These are phyloP conservation scores for Neobulgaria alba DNA, from an alignment of 2,329 filamentous ascomycete genomes.

Conservation along the genomic window DNA sequence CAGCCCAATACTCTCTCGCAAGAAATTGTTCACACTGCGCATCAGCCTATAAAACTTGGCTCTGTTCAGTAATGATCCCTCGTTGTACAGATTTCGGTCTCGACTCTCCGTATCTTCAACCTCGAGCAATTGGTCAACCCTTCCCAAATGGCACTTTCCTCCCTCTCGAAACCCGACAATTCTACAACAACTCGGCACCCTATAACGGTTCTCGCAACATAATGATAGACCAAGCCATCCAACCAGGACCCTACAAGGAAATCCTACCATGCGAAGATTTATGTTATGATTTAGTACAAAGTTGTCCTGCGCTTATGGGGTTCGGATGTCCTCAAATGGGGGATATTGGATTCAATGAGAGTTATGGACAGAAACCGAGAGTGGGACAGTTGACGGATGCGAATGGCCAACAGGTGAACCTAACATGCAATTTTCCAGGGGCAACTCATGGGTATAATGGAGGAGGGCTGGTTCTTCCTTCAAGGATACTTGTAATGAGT, in stretches of 20 bases:
- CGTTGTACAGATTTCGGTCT: constrained; percentile 78
- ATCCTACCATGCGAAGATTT: constrained; percentile 80
- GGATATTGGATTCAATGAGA: constrained; percentile 35
- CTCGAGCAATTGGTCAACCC: constrained; percentile 61
- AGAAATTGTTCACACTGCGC: constrained; percentile 69
- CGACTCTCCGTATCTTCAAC: constrained; percentile 39
- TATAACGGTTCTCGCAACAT: constrained; percentile 57
- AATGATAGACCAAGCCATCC: constrained; percentile 61
- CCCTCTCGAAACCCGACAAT: constrained; percentile 30
- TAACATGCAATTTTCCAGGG: constrained; percentile 55
- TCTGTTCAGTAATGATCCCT: constrained; percentile 87
- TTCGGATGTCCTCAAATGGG: constrained; percentile 62
- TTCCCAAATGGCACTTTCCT: constrained; percentile 62
- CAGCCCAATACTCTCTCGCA: constrained; percentile 73
- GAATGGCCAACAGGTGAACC: constrained; percentile 9
- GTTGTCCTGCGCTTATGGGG: constrained; percentile 66
- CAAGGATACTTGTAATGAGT: constrained; percentile 8
- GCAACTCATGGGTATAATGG: constrained; percentile 15
- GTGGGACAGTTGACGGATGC: constrained; percentile 25
- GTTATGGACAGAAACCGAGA: constrained; percentile 34
- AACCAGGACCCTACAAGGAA: constrained; percentile 89
- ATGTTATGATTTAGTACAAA: constrained; percentile 78
- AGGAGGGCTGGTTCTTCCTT: constrained; percentile 45
- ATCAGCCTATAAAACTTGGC: constrained; percentile 82
- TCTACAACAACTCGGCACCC: constrained; percentile 13